Evolutionary conservation across 345 rosid genomes (phyloP), one percentile per base, ranked within the genome.

Genomic region (Hevea brasiliensis): DNA sequence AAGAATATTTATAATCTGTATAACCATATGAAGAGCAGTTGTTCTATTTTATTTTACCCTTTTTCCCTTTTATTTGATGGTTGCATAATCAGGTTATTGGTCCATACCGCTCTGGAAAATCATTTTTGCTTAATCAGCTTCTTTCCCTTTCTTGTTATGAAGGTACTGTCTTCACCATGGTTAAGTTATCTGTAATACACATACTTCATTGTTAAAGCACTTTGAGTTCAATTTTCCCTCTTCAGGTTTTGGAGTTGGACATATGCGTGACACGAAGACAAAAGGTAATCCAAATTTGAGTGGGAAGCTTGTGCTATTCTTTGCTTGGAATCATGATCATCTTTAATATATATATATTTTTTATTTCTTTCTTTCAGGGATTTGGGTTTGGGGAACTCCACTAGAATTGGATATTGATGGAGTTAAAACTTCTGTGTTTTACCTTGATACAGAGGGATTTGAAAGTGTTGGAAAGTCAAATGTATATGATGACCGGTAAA

Each of bases 371-470:
- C 63, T 72, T 61, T 35, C 77, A 95, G 99, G 99, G 73, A 89
- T 95, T 74, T 95, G 99, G 99, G 90, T 91, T n/a, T 95, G 99
- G 99, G 99, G 99, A 84, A 80, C 88, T 68, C 98, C 99, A 41
- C 3, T 85, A 70, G 98, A 89, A 81, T 45, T 91, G 76, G 90
- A 89, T 48, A 87, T 95, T 66, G 81, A 86, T 45, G 99, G 96
- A 70, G 87, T 84, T 11, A 91, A 81, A 84, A 89, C 97, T 80
- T 88, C 99, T 8, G 89, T 93, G 55, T 85, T 95, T 82, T 95
- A 92, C 85, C 97, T 95, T 57, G 99, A 95, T 74, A 92, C 98
- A 0, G 98, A 95, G 82, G 99, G 99, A 70, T 95, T 95, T 82
- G 99, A 95, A 89, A 95, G 99, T 79, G 58, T 95, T 82, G 98